A percentile compares a stretch with the other conserved stretches of the same genome.
These are phyloP conservation scores for Turnera subulata DNA, from an alignment of 345 rosid genomes.

Conservation along the genomic window DNA sequence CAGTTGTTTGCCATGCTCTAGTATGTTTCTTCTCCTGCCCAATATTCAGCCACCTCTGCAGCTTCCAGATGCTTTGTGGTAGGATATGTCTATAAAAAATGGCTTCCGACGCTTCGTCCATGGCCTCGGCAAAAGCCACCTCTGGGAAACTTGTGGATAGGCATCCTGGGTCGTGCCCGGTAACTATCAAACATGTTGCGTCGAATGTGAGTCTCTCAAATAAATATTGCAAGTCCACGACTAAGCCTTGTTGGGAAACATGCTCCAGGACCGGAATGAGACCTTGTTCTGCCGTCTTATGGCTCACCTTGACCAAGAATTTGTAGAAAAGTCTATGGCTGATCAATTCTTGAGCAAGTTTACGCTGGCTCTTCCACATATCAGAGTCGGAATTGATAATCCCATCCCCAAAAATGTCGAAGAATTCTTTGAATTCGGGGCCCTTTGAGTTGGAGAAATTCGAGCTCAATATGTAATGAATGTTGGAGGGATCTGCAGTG, in stretches of 20 bases:
- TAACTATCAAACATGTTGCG: conserved; percentile 7
- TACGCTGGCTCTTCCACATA: conserved; percentile 12
- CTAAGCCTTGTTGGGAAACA: background rate
- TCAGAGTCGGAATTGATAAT: conserved; percentile 20
- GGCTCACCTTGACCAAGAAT: background rate
- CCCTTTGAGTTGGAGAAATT: conserved; percentile 22
- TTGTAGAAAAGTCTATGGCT: background rate
- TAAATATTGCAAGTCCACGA: conserved; percentile 17
- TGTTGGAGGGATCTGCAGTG: conserved; percentile 17
- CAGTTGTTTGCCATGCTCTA: background rate
- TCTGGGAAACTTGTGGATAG: conserved; percentile 11
- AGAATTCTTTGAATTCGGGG: conserved; percentile 7
- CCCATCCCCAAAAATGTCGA: conserved; percentile 22
- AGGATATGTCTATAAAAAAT: conserved; percentile 11
- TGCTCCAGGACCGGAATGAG: conserved; percentile 15
- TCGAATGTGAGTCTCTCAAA: conserved; percentile 23
- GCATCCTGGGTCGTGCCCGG: conserved; percentile 14
- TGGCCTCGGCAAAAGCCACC: conserved; percentile 10
- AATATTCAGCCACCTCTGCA: conserved; percentile 11
- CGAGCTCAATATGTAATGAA: conserved; percentile 13
- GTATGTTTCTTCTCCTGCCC: conserved; percentile 1
- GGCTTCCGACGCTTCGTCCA: conserved; percentile 17
- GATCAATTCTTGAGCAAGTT: background rate
- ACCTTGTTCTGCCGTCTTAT: conserved; percentile 9
- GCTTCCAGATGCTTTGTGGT: conserved; percentile 11